Base-by-base conservation (phyloP, 768 basidiomycete genomes). In the Trametes meyenii region DNA sequence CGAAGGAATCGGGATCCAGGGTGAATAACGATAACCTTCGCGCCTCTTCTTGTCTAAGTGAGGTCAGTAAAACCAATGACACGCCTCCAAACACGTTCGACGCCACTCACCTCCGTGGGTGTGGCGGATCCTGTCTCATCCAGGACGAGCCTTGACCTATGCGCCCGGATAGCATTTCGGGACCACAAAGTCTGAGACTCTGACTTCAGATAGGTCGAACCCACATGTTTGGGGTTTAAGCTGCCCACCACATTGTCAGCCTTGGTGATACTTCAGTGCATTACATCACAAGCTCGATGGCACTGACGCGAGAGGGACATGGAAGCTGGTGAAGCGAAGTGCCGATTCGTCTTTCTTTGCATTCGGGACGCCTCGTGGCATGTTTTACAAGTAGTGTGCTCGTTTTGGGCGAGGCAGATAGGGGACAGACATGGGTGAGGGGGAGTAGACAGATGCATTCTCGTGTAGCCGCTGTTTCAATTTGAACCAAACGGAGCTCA, bases 291-390 rank as follows among this genome's bases (percentile, higher is more conserved):
- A 49, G 10, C 16, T 24, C 1, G 10, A 23, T 23, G 48, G 26
- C 33, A 73, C 81, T 63, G 69, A 91, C 88, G 85, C 82, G 61
- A 90, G 74, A 29, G 92, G 93, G 11, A 94, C 91, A 74, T 86
- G 80, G 74, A 94, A 94, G 14, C 83, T 79, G 4, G 93, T 93
- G 74, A 88, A 93, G 48, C 86, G 83, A 79, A 94, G 79, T 16
- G 91, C 90, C 58, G 85, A 87, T 67, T 94, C 92, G 77, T 93
- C 90, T 66, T 85, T 83, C 74, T 86, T 89, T 29, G 83, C 85
- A 69, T 90, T 91, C 33, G 92, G 90, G 49, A 92, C 83, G 60
- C 91, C 91, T 73, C 91, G 83, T 61, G 91, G 91, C 91, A 92
- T 92, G 35, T n/a, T 65, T 19, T 10, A 17, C 8, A 13, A 5